These are phyloP conservation scores for Suhomyces sp. DNA, from an alignment of 805 yeast species.

Conservation along the genomic window DNA sequence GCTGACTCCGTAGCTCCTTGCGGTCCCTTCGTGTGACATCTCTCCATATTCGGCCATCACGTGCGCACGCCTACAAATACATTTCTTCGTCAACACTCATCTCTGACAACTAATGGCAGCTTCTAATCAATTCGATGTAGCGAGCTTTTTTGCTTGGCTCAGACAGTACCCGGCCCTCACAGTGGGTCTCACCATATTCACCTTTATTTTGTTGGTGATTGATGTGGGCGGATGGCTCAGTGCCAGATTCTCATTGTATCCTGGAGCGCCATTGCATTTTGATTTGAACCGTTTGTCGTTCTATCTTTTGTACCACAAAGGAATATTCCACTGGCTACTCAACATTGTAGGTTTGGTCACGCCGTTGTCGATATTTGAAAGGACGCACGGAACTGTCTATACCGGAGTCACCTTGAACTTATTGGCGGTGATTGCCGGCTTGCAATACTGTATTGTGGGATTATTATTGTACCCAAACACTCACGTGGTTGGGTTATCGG, in stretches of 20 bases:
- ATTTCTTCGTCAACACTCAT: not conserved
- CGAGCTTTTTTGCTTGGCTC: constrained; percentile 6
- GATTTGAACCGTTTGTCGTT: constrained; percentile 57
- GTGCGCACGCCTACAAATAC: constrained; percentile 1
- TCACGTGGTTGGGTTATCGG: constrained; percentile 67
- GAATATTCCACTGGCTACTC: constrained; percentile 56
- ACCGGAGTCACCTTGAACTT: constrained; percentile 78
- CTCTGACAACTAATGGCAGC: not conserved
- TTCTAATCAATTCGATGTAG: not conserved
- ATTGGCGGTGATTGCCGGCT: constrained; percentile 65
- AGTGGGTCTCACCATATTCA: constrained; percentile 57
- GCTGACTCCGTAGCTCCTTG: not conserved
- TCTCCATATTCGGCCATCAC: not conserved
- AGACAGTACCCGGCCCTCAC: constrained; percentile 54
- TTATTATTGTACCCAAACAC: constrained; percentile 48
- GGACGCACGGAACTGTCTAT: constrained; percentile 75
- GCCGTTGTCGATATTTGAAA: constrained; percentile 65
- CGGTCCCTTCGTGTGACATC: not conserved
- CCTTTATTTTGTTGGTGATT: constrained; percentile 42
- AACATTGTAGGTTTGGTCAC: constrained; percentile 58
- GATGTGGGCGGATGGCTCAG: constrained; percentile 29
- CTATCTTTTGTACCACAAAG: constrained; percentile 69
- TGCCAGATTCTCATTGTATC: constrained; percentile 46
- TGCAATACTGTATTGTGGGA: constrained; percentile 57
- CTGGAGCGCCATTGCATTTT: constrained; percentile 49